Evolutionary conservation across 2,329 filamentous ascomycete genomes (phyloP), one percentile per base, ranked within the genome.

Genomic region (Cytospora schulzeri): DNA sequence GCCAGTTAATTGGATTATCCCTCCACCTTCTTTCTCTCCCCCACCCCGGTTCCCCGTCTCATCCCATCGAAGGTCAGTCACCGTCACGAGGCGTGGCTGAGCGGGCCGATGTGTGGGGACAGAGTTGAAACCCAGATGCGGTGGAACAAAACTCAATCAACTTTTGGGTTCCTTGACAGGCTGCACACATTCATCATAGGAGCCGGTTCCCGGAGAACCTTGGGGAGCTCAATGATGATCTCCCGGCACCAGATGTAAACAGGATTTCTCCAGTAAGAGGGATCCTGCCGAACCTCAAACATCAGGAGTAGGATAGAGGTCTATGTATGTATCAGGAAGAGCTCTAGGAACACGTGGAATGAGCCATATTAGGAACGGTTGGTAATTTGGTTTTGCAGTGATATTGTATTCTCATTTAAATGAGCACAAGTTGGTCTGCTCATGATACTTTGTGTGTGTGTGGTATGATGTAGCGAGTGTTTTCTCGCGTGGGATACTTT

Each of bases 71-170:
- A n/a, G n/a, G n/a, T n/a, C 55, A 51, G 59, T 45, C 51, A 52
- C 26, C 31, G 29, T 52, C 59, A 55, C 51, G 59, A 61, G 51
- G 59, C 24, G 35, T 35, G 26, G n/a, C 58, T 29, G 59, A 55
- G 51, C 51, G 59, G 51, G 35, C 35, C 59, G 19, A 35, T 15
- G 38, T 41, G 38, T 41, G 38, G 38, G 12, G 38, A 41, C 19
- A 6, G n/a, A 28, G 33, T 45, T 33, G 50, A 28, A 29, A 45
- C 29, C 22, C 51, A 61, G 59, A 61, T 61, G 59, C 38, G 51
- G 45, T 61, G 59, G 59, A 48, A 29, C 59, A 38, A 35, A 61
- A 33, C 54, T 33, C 29, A 55, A 55, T 19, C 51, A 48, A 61
- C 51, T 29, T 61, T 41, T 61, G 15, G 33, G 14, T 8, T 15